These are phyloP conservation scores for Kernera saxatilis DNA, from an alignment of 345 rosid species.

Conservation along the genomic window DNA sequence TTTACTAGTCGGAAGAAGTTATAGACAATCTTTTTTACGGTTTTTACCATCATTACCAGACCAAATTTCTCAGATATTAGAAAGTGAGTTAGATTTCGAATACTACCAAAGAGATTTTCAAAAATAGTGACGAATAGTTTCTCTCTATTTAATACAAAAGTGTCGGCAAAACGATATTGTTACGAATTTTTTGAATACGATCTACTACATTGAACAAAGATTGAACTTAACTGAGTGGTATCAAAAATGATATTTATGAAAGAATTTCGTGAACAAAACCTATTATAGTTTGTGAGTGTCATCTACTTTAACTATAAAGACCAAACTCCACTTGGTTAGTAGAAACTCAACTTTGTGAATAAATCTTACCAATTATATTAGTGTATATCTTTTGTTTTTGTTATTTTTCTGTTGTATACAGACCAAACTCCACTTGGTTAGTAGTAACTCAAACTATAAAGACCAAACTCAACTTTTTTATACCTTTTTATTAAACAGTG, in stretches of 20 bases:
- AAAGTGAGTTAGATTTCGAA: too few species aligned
- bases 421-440: too few species aligned
- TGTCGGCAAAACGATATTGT: too few species aligned
- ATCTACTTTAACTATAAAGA: not conserved
- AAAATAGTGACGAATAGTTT: not conserved
- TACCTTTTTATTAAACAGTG: too few species aligned
- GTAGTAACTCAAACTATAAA: too few species aligned
- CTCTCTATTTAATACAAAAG: not conserved
- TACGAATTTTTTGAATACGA: too few species aligned
- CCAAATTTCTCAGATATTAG: too few species aligned
- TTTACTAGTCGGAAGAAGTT: not conserved
- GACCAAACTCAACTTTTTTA: too few species aligned
- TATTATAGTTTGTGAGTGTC: not conserved
- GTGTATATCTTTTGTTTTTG: not conserved
- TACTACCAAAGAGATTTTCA: too few species aligned
- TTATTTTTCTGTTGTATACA: not conserved
- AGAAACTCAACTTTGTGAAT: not conserved
- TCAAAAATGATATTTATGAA: not conserved
- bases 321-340: not conserved
- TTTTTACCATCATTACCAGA: not conserved
- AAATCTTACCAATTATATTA: not conserved
- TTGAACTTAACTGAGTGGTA: too few species aligned
- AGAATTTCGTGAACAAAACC: too few species aligned
- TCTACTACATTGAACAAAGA: too few species aligned
- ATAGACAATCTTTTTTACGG: not conserved